Base-by-base conservation (phyloP, 2,329 filamentous ascomycete species). In the Nectriaceae sp. region DNA sequence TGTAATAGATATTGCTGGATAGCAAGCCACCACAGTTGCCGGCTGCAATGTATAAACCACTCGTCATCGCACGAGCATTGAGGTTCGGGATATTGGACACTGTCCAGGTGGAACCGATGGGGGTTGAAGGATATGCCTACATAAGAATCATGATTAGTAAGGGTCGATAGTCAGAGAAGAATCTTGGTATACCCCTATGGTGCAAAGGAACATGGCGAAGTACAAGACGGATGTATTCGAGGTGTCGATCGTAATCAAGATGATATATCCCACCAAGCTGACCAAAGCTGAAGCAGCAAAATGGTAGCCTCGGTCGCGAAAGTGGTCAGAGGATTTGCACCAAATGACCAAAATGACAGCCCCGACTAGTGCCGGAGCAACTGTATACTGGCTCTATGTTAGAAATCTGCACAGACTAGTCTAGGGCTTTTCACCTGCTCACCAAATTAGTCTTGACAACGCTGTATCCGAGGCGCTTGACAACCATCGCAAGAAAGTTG, bases 161-260 rank as follows among this genome's bases (percentile, higher is more conserved):
- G n/a, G 26, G 8, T 31, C 15, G 26, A 10, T 31, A 15, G 26
- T 10, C 26, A 31, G 26, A 31, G 26, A 31, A 21, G 29, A n/a
- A n/a, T n/a, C n/a, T n/a, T 18, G 40, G 40, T 42, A 40, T 46
- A 50, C 47, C n/a, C 47, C 47, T 21, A 46, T 50, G 29, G 47
- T 50, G 21, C 47, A 50, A 3, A 50, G 47, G 24, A 50, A 50
- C 37, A 50, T 50, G 11, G 47, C 47, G 37, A 50, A 50, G 22
- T 50, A 50, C 5, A 45, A 36, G 2, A 50, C 43, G 10, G 42
- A 16, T 16, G 42, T 50, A 29, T 45, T 41, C 16, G 20, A 33
- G 6, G 47, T 50, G 42, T 16, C 20, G 24, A 43, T 21, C 11
- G 42, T 46, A n/a, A 13, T 33, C 11, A 50, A 26, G 11, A 50